Conservation (phyloP, 768 basidiomycete species). For the Serendipita vermifera region DNA sequence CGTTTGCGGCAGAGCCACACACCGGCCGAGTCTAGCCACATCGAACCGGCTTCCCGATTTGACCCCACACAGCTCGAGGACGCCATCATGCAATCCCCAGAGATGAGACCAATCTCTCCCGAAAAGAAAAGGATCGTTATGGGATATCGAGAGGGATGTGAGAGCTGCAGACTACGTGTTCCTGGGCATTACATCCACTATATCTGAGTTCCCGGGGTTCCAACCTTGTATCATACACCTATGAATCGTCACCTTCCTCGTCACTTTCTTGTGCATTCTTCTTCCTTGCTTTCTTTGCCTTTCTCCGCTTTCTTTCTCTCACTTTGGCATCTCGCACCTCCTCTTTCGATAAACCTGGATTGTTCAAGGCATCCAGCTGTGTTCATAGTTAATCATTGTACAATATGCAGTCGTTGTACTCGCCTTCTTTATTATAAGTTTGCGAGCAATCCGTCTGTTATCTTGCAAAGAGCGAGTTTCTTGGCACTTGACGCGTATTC, state of each 20-base stretch:
- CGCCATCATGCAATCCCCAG: neutral
- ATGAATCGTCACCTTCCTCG: slow-evolving; percentile 13
- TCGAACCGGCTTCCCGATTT: too few species aligned
- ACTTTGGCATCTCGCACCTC: slow-evolving; percentile 58
- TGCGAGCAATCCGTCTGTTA: slow-evolving; percentile 69
- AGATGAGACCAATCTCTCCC: neutral
- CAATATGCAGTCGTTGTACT: slow-evolving; percentile 6
- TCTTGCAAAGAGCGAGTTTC: slow-evolving; percentile 71
- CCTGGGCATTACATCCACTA: slow-evolving; percentile 6
- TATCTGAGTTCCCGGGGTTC: neutral
- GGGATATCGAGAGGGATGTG: slow-evolving; percentile 1
- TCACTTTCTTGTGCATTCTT: slow-evolving; percentile 28
- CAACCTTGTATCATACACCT: neutral
- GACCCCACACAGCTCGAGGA: neutral
- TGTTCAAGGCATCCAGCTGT: slow-evolving; percentile 56
- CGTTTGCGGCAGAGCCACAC: too few species aligned
- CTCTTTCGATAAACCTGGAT: slow-evolving; percentile 65
- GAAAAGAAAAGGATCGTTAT: slow-evolving; percentile 7
- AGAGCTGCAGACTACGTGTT: neutral
- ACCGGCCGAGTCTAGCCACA: too few species aligned
- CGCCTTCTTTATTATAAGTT: slow-evolving; percentile 61
- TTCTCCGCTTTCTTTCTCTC: slow-evolving; percentile 58
- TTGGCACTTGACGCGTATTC: slow-evolving; percentile 76
- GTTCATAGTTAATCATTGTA: slow-evolving; percentile 17
- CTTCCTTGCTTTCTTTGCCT: slow-evolving; percentile 68